phyloP scores from a whole-genome alignment of 2,329 filamentous ascomycete species.

The Apiospora hydei region DNA sequence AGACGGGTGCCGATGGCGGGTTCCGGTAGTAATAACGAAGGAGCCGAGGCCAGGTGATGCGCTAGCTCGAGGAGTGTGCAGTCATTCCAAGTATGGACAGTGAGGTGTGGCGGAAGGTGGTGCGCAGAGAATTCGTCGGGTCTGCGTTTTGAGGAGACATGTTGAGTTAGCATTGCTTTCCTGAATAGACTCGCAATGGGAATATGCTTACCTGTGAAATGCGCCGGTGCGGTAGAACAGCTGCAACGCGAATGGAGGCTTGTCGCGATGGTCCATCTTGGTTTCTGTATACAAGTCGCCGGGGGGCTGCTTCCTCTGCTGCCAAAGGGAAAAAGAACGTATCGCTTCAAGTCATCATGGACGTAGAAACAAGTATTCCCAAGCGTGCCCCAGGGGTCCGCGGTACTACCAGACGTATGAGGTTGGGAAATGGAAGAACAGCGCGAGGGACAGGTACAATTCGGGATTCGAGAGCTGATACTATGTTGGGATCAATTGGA shows the following conservation, averaged over 20 bases:
- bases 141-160: constrained; percentile 46
- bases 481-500: not conserved
- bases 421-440: not conserved
- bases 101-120: constrained; percentile 70
- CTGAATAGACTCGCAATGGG: not conserved
- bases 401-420: not conserved
- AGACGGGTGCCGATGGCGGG: constrained; percentile 83
- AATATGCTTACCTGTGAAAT: constrained; percentile 65
- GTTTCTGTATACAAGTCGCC: constrained; percentile 19
- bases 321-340: constrained; percentile 1
- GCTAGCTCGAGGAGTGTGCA: constrained; percentile 85
- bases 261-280: constrained; percentile 70
- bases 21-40: constrained; percentile 73
- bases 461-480: not conserved
- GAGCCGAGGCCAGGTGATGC: constrained; percentile 73
- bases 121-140: constrained; percentile 72
- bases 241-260: constrained; percentile 83
- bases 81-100: constrained; percentile 86
- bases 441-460: not conserved
- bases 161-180: not conserved
- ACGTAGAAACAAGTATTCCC: not conserved
- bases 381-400: not conserved
- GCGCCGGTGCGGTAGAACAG: constrained; percentile 80
- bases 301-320: constrained; percentile 11
- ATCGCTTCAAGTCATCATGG: constrained; percentile 19